Evolutionary conservation across 139 green algal species (phyloP).

Genomic region (Auxenochlorella pyrenoidosa): DNA sequence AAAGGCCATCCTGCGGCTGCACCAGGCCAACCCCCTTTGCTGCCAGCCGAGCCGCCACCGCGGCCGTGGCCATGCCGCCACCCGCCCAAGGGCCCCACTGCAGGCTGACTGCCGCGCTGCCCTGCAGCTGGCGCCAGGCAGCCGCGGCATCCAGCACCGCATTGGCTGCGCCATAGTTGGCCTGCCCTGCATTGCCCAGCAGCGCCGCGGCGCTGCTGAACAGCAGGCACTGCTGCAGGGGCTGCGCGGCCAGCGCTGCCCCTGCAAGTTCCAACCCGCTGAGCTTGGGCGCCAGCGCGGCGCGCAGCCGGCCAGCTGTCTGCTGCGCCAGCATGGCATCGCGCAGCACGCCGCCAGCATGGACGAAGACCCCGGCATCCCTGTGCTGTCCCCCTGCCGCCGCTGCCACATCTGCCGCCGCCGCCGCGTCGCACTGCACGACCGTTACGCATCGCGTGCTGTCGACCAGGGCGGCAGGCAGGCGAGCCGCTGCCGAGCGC

Average conservation of each 20-base stretch:
- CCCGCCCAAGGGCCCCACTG: conserved; percentile 92
- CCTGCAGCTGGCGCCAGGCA: background rate
- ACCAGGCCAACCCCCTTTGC: conserved; percentile 71
- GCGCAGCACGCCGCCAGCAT: conserved; percentile 74
- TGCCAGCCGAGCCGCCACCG: conserved; percentile 60
- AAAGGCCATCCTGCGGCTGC: background rate
- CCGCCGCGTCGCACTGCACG: conserved; percentile 37
- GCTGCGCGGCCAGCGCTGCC: conserved; percentile 7
- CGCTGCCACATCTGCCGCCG: conserved; percentile 27
- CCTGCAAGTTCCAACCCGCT: background rate
- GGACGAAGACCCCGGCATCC: background rate
- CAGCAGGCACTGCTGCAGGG: conserved; percentile 64
- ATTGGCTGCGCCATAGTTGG: conserved; percentile 86
- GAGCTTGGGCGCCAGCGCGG: conserved; percentile 62
- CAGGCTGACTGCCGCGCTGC: conserved; percentile 31
- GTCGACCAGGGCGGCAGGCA: background rate
- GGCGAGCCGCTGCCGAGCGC: background rate
- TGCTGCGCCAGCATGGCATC: conserved; percentile 74
- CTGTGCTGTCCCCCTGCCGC: background rate
- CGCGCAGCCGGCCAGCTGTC: conserved; percentile 34
- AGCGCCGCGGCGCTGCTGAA: conserved; percentile 83
- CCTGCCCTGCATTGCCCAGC: conserved; percentile 83
- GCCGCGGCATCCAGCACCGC: conserved; percentile 64
- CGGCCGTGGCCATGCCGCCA: conserved; percentile 81
- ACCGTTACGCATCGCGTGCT: background rate